Evolutionary conservation across 2,329 filamentous ascomycete genomes (phyloP), one percentile per base, ranked within the genome.

Genomic region (Nemania sp.): DNA sequence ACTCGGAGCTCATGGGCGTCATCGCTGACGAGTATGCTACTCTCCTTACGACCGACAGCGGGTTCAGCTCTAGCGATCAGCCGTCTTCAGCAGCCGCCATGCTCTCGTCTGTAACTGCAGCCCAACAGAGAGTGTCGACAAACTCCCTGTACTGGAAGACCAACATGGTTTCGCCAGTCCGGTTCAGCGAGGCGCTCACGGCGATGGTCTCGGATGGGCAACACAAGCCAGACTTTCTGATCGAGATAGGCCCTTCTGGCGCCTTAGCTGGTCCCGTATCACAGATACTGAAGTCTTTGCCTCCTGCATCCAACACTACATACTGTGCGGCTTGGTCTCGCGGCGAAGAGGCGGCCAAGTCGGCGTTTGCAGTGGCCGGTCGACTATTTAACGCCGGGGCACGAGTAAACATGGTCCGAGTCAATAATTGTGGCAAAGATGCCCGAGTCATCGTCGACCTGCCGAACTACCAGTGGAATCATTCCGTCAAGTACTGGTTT

Each of bases 161-260:
- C 0, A 71, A 70, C 49, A 66, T 70, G 64, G 48, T 65, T 0
- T 66, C 62, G 0, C 57, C 66, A n/a, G 63, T 33, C 63, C 66
- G 0, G 3, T 69, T 69, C 20, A 7, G 51, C 5, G 33, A 23
- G 15, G 54, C 31, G 0, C 14, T 68, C 15, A 49, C 11, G 19
- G 26, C 28, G 2, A 31, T 49, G 36, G 5, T 49, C 30, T 40
- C 17, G 20, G 26, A 41, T 11, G 17, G 15, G 7, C 6, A 11
- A 44, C 31, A 17, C 3, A 24, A 52, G 1, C 51, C 59, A 0
- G 44, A 64, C 14, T 46, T 66, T 7, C 28, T 68, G 0, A 56
- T 70, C 24, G 65, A 67, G 34, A 51, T 67, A 2, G 64, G 65
- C 0, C 65, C 65, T 1, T 54, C 49, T 0, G 50, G 52, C 3